These are phyloP conservation scores for Staphylotrichum longicolle DNA, from an alignment of 495 filamentous ascomycete species.

Conservation along the genomic window DNA sequence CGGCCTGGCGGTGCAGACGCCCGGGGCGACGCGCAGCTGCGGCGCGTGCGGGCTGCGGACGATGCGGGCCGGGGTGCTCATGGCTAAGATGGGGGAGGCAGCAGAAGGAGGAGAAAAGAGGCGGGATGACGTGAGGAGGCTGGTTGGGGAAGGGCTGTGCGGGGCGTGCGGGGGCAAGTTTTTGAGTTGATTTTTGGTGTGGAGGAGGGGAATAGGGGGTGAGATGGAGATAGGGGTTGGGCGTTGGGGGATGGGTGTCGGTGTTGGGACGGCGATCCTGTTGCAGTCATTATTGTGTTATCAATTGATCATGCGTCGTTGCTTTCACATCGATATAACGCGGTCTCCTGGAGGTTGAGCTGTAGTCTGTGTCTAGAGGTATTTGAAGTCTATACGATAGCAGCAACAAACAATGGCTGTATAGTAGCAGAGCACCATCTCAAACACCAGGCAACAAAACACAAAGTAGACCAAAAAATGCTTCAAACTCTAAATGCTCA, in stretches of 20 bases:
- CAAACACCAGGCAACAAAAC: background rate
- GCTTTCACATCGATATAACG: too few species aligned
- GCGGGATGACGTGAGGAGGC: conserved; percentile 26
- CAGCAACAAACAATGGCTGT: too few species aligned
- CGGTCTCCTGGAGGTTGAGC: too few species aligned
- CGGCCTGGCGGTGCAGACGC: conserved; percentile 44
- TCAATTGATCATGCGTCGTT: too few species aligned
- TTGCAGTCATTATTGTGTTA: too few species aligned
- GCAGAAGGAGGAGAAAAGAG: conserved; percentile 11
- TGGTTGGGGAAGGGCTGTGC: conserved; percentile 39
- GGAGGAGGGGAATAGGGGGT: background rate
- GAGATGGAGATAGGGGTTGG: background rate
- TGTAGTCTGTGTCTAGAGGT: background rate
- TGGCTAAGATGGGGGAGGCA: conserved; percentile 24
- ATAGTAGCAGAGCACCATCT: background rate
- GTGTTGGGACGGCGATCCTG: too few species aligned
- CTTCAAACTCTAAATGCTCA: conserved; percentile 12
- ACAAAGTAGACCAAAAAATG: conserved; percentile 1
- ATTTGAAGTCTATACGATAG: background rate
- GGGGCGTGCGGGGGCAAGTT: conserved; percentile 51
- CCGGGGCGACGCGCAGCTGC: conserved; percentile 43
- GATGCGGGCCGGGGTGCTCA: conserved; percentile 35
- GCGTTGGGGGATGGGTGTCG: background rate
- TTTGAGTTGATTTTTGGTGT: conserved; percentile 26
- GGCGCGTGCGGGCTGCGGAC: conserved; percentile 45